Conservation (phyloP, 495 filamentous ascomycete species). For the Penicillium antarcticum region DNA sequence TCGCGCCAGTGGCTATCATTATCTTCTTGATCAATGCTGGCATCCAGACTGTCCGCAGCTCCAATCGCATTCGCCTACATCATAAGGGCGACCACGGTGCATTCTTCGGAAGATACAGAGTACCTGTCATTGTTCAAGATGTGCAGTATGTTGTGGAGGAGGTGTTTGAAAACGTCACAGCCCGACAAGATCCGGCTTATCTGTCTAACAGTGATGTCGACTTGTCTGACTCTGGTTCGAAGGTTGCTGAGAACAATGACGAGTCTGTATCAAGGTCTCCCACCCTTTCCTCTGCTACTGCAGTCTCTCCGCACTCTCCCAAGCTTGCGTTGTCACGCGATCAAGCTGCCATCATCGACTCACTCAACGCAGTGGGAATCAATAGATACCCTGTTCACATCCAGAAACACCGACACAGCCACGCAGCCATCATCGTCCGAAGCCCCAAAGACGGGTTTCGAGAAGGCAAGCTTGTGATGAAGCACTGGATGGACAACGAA, state of each 20-base stretch:
- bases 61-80: conserved; percentile 70
- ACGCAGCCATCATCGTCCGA: conserved; percentile 88
- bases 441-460: conserved; percentile 56
- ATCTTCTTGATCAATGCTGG: conserved; percentile 72
- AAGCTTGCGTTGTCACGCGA: conserved; percentile 72
- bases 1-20: conserved; percentile 65
- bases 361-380: conserved; percentile 71
- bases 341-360: conserved; percentile 80
- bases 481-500: conserved; percentile 75
- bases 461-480: conserved; percentile 75
- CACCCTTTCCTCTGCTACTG: background rate
- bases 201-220: conserved; percentile 43
- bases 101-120: conserved; percentile 62
- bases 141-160: conserved; percentile 69
- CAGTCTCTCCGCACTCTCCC: conserved; percentile 31
- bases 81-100: conserved; percentile 65
- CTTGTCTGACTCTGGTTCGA: conserved; percentile 3
- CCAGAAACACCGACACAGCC: conserved; percentile 71
- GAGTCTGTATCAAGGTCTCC: background rate
- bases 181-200: conserved; percentile 58
- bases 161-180: conserved; percentile 67
- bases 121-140: conserved; percentile 72
- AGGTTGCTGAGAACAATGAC: background rate
- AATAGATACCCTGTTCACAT: conserved; percentile 85
- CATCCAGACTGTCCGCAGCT: conserved; percentile 70